These are phyloP conservation scores for Porcisia hertigi DNA, from an alignment of 208 protist genomes.

Conservation along the genomic window DNA sequence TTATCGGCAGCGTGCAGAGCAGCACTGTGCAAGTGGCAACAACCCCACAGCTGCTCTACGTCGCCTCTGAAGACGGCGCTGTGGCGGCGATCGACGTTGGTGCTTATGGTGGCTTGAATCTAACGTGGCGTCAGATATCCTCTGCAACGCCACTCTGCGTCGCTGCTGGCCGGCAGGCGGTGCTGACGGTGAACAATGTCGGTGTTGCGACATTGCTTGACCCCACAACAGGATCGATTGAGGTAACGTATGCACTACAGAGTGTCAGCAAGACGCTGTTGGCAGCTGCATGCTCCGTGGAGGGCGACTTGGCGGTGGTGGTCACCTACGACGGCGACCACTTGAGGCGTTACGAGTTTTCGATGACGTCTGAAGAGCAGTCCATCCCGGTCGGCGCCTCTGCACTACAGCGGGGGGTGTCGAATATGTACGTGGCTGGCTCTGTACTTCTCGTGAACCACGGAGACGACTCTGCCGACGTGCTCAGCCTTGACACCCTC, in stretches of 20 bases:
- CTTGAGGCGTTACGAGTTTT: conserved; percentile 46
- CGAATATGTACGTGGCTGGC: conserved; percentile 24
- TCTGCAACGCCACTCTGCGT: conserved; percentile 58
- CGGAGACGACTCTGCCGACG: conserved; percentile 5
- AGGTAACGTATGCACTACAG: conserved; percentile 49
- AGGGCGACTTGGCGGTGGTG: conserved; percentile 29
- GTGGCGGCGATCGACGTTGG: conserved; percentile 58
- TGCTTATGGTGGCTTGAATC: conserved; percentile 30
- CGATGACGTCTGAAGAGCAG: conserved; percentile 38
- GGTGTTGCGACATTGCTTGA: conserved; percentile 61
- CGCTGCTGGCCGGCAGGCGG: conserved; percentile 24
- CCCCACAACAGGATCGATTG: conserved; percentile 48
- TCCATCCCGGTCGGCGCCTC: conserved; percentile 18
- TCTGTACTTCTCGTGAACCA: conserved; percentile 23
- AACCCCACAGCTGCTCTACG: conserved; percentile 41
- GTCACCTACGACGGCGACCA: conserved; percentile 28
- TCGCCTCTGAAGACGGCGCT: conserved; percentile 68
- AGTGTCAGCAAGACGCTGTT: conserved; percentile 1
- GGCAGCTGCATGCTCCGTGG: conserved; percentile 42
- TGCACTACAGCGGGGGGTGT: conserved; percentile 8
- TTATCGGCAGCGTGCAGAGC: conserved; percentile 74
- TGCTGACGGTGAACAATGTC: conserved; percentile 46
- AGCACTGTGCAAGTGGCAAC: conserved; percentile 43
- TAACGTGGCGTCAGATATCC: conserved; percentile 67
- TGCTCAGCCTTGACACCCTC: conserved; percentile 24